Base-by-base conservation (phyloP, 805 yeast species). In the Kodamaea hsintzibuensis region DNA sequence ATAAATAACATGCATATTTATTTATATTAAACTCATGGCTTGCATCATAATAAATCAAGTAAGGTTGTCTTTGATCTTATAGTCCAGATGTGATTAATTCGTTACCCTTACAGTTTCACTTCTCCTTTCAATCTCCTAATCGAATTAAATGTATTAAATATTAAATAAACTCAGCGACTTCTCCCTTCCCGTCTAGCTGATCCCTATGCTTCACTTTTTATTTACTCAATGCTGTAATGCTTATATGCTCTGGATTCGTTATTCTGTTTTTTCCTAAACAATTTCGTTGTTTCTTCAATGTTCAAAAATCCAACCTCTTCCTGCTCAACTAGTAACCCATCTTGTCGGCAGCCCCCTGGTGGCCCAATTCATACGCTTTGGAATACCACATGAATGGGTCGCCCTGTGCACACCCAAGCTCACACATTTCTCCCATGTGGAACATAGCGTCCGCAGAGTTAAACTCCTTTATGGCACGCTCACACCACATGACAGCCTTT, bases 401-500 rank as follows among this genome's bases (percentile, higher is more conserved):
- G 3, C 68, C 67, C 2, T 52, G 49, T 1, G 62, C 66, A 7
- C 65, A 54, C 5, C 79, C 79, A 51, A 65, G 63, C 57, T 73
- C 76, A n/a, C 72, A 70, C 47, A 73, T 63, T 39, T 66, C 61
- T 2, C 76, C 80, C 77, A 74, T 71, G 49, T 67, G 68, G 51
- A 60, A 72, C 51, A 60, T 67, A n/a, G 78, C 78, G 40, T 75
- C 78, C 1, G 77, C 68, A 6, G 68, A 61, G 9, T 63, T 61
- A 55, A 69, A 74, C 57, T 74, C 79, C 55, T 68, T 67, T 30
- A 74, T 63, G 1, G 80, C 80, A 4, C 77, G 59, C 38, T 75
- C 78, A 56, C 78, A 73, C 79, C 80, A 76, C 63, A 67, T 67
- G 16, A 72, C 60, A 0, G 79, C 78, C 57, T 63, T 65, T 35